Base-by-base conservation (phyloP, 1,139 yeast species). In the Torulaspora pretoriensis region DNA sequence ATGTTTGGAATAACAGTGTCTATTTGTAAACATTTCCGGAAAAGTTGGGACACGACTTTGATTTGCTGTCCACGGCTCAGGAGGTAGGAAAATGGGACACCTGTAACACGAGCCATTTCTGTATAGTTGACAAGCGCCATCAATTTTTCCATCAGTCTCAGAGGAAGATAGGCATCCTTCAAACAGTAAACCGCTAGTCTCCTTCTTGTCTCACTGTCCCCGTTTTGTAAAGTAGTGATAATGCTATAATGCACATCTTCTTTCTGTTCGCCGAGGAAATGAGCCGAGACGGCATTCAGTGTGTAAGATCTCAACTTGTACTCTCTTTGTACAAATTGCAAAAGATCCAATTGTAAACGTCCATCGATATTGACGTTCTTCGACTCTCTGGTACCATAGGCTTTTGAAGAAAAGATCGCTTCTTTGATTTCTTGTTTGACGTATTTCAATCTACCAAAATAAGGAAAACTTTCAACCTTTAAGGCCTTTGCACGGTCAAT, bases 61-160 rank as follows among this genome's bases (percentile, higher is more conserved):
- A 94, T 90, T 67, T 94, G 98, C 69, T 94, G 99, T 31, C 99
- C 99, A 61, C 99, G 77, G 10, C 95, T 67, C 40, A 94, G 69
- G 45, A 94, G 73, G 61, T 83, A 92, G 0, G 96, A 85, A 60
- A 94, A 89, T 0, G 99, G 98, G 4, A 94, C 97, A 51, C 99
- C 99, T 0, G 98, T 92, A 31, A 94, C 99, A 71, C 99, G 84
- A 0, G 98, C 97, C 98, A 94, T 94, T 69, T 94, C 99, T 0
- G 97, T 90, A 66, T 94, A 92, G 59, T 94, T 94, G 49, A 94
- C 96, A 51, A 94, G 72, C 59, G 97, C 90, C 98, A 94, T 94
- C 42, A 94, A 74, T 59, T 90, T 94, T 55, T 90, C 97, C 61
- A 92, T 68, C 32, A 94, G 72, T 53, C 98, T 71, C 59, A 92